Evolutionary conservation across 176 grass and related monocot genomes (phyloP).

Genomic region (Avena sativa): DNA sequence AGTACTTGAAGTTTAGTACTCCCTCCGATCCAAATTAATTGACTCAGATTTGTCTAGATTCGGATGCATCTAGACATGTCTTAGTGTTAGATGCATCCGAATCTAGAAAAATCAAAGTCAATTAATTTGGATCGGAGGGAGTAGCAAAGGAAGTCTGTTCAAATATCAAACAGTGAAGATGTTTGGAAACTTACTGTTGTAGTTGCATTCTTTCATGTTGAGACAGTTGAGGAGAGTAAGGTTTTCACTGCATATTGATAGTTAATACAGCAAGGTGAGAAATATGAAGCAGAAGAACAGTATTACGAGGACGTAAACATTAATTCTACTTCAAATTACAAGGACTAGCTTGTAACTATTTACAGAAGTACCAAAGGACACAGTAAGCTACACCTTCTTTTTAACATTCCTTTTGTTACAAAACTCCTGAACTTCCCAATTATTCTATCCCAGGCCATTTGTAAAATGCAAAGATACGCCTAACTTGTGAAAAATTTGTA

Average conservation of each 20-base stretch:
- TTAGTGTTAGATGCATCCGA: no score
- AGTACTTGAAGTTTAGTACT: background rate
- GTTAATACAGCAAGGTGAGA: background rate
- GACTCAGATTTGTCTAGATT: no score
- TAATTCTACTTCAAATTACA: background rate
- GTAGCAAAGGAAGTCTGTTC: background rate
- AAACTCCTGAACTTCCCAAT: background rate
- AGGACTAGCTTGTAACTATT: background rate
- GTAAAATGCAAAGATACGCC: background rate
- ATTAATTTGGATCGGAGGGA: no score
- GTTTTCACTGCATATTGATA: constrained; percentile 44
- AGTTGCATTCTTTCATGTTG: constrained; percentile 44
- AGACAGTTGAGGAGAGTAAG: constrained; percentile 46
- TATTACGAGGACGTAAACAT: constrained; percentile 18
- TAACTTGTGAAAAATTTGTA: background rate
- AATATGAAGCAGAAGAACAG: background rate
- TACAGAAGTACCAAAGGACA: background rate
- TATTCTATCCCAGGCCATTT: background rate
- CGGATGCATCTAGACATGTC: no score
- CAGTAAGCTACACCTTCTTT: background rate
- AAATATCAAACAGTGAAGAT: constrained; percentile 3
- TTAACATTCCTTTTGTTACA: background rate
- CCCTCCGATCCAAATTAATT: no score
- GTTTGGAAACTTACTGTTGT: constrained; percentile 41
- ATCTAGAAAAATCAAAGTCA: background rate